These are phyloP conservation scores for Colletotrichum limetticola DNA, from an alignment of 2,329 filamentous ascomycete species.

Conservation along the genomic window DNA sequence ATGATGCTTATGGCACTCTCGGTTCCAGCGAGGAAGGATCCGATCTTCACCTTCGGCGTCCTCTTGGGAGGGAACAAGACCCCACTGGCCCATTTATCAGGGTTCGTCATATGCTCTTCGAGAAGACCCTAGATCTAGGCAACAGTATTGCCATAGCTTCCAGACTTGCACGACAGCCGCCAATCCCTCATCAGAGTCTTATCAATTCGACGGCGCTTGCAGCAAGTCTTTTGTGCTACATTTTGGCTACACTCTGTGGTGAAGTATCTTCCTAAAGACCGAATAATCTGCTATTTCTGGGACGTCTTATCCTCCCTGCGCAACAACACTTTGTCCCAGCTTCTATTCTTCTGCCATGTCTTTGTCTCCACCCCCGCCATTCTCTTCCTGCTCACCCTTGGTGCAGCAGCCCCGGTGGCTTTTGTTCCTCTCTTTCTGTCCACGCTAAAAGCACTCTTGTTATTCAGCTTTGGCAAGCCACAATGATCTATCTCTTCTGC, in stretches of 20 bases:
- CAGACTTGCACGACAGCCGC: neutral
- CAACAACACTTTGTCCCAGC: neutral
- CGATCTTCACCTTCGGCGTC: neutral
- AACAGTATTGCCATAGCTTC: neutral
- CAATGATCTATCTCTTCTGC: constrained; percentile 28
- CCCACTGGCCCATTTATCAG: neutral
- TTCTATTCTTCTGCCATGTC: neutral
- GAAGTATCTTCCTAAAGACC: too few relatives aligned
- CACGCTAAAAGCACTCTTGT: constrained; percentile 15
- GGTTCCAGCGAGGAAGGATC: constrained; percentile 5
- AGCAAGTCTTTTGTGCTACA: neutral
- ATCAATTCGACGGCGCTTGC: neutral
- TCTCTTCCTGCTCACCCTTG: neutral
- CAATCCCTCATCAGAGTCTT: neutral
- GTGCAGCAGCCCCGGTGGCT: neutral
- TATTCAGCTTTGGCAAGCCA: constrained; percentile 52
- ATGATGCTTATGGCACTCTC: neutral
- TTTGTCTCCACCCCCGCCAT: constrained; percentile 33
- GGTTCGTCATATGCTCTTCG: neutral
- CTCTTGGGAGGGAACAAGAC: neutral
- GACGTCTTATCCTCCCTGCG: neutral
- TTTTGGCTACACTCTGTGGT: neutral
- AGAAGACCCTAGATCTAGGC: neutral
- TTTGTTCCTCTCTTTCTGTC: constrained; percentile 4
- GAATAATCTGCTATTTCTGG: neutral